phyloP scores from a whole-genome alignment of 768 basidiomycete genomes.

The Paxillus involutus region DNA sequence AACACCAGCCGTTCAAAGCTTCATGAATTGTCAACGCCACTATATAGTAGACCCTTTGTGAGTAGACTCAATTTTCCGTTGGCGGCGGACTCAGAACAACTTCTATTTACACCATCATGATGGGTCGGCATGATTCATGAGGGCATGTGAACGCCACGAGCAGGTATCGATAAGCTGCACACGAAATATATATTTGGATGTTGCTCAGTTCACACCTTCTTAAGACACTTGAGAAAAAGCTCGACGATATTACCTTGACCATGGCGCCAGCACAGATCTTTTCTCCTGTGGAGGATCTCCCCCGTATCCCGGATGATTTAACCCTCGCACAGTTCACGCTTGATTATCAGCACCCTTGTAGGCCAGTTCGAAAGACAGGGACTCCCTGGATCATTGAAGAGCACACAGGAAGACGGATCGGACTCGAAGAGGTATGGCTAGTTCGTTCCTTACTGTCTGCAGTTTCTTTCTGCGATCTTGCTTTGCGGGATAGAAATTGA shows the following conservation, averaged over 20 bases:
- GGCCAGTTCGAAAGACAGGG: conserved; percentile 12
- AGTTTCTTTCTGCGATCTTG: not conserved
- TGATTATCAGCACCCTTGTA: conserved; percentile 25
- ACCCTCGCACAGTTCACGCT: conserved; percentile 30
- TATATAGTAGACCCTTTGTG: too few species aligned
- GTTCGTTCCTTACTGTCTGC: not conserved
- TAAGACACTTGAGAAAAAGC: too few species aligned
- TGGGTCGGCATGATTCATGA: too few species aligned
- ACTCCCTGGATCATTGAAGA: conserved; percentile 37
- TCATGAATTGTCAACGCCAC: too few species aligned
- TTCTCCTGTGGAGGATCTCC: conserved; percentile 9
- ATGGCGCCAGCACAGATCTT: conserved; percentile 12
- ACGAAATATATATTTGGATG: too few species aligned
- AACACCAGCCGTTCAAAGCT: too few species aligned
- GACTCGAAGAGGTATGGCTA: conserved; percentile 29
- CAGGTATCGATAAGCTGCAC: too few species aligned
- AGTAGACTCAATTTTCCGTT: too few species aligned
- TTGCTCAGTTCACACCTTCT: too few species aligned
- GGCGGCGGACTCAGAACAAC: too few species aligned
- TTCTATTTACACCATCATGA: too few species aligned
- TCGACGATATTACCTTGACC: not conserved
- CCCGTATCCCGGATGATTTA: conserved; percentile 30
- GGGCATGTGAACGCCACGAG: too few species aligned
- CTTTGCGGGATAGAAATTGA: not conserved
- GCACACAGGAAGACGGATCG: conserved; percentile 27